These are phyloP conservation scores for Hypoxylon fragiforme DNA, from an alignment of 495 filamentous ascomycete species.

Conservation along the genomic window DNA sequence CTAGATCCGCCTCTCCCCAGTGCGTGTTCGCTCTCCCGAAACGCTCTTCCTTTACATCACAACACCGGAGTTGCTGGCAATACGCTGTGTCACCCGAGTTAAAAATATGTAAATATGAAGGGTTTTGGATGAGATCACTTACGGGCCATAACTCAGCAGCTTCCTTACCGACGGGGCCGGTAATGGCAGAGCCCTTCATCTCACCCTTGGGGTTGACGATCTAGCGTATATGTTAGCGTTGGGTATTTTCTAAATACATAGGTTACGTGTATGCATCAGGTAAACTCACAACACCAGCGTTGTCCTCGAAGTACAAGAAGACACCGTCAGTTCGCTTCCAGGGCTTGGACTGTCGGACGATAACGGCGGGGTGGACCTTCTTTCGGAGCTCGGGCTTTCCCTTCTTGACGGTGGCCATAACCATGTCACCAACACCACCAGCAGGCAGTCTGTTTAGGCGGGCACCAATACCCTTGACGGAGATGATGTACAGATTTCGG, in stretches of 20 bases:
- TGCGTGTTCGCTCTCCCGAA: constrained; percentile 15
- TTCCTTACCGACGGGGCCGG: constrained; percentile 98
- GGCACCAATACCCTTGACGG: constrained; percentile 98
- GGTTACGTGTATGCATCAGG: neutral
- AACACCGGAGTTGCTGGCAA: constrained; percentile 98
- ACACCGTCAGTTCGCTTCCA: constrained; percentile 97
- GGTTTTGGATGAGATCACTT: constrained; percentile 41
- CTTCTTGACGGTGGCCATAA: constrained; percentile 99
- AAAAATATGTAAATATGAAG: neutral
- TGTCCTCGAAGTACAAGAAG: constrained; percentile 99
- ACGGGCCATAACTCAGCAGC: constrained; percentile 99
- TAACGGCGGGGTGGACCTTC: constrained; percentile 99
- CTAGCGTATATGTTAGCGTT: constrained; percentile 51
- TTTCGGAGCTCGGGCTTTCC: constrained; percentile 98
- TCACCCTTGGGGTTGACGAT: constrained; percentile 99
- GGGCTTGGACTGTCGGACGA: constrained; percentile 97
- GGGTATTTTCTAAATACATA: too few species aligned
- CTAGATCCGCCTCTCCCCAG: constrained; percentile 31
- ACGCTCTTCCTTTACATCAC: constrained; percentile 79
- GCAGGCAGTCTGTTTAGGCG: constrained; percentile 97
- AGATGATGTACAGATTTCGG: constrained; percentile 99
- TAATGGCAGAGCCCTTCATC: constrained; percentile 99
- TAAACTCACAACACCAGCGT: constrained; percentile 29
- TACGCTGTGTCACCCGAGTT: constrained; percentile 65
- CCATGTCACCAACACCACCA: constrained; percentile 97